Conservation (phyloP, 257 asterid genomes). For the Oldenlandia corymbosa region DNA sequence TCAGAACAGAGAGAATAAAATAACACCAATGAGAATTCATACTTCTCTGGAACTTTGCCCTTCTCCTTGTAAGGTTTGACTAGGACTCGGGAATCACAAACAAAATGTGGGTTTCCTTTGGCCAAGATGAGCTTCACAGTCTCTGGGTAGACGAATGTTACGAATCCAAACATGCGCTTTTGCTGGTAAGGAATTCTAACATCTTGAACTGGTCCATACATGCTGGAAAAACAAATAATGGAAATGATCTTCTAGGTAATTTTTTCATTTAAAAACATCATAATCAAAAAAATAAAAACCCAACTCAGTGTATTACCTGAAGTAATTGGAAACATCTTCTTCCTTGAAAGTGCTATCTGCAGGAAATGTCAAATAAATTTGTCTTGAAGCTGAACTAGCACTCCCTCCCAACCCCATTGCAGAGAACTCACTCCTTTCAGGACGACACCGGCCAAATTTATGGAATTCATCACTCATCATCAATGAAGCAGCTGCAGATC, state of each 20-base stretch:
- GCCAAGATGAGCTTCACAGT: conserved; percentile 55
- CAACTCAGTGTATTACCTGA: conserved; percentile 38
- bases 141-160: conserved; percentile 56
- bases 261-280: background rate
- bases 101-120: conserved; percentile 68
- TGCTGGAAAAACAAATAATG: conserved; percentile 35
- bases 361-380: conserved; percentile 86
- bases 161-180: conserved; percentile 92
- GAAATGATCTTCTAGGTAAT: background rate
- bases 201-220: conserved; percentile 63
- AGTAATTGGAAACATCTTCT: conserved; percentile 85
- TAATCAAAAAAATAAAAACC: background rate
- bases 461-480: conserved; percentile 36
- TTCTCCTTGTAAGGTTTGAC: conserved; percentile 70
- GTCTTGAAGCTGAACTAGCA: conserved; percentile 56
- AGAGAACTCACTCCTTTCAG: conserved; percentile 42
- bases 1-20: background rate
- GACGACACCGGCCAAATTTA: conserved; percentile 26
- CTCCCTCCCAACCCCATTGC: conserved; percentile 47
- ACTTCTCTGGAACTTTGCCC: conserved; percentile 72
- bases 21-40: background rate
- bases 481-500: conserved; percentile 31
- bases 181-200: conserved; percentile 68
- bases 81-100: conserved; percentile 51
- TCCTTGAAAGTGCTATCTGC: conserved; percentile 87